Conservation (phyloP, 1,139 yeast genomes). For the Lizanozyma gosingica region DNA sequence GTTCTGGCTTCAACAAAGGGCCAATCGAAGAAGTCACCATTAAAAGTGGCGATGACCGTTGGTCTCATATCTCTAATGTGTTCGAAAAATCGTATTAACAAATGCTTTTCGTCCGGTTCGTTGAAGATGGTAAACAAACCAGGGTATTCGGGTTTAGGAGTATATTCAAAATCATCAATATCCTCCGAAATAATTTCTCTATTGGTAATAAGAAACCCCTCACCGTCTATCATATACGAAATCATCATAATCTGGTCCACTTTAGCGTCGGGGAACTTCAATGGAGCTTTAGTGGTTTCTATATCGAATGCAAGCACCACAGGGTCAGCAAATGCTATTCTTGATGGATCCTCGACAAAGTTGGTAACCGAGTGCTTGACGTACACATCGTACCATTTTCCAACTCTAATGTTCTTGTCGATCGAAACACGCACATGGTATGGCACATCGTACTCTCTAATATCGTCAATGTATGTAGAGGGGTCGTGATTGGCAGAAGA, state of each 20-base stretch:
- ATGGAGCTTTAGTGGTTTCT: constrained; percentile 94
- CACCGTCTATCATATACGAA: constrained; percentile 98
- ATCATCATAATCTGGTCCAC: constrained; percentile 99
- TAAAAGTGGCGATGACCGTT: constrained; percentile 92
- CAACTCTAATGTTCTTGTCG: constrained; percentile 77
- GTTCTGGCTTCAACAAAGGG: constrained; percentile 93
- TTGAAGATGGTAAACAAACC: constrained; percentile 87
- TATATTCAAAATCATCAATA: constrained; percentile 93
- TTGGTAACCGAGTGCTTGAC: constrained; percentile 49
- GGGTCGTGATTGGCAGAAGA: constrained; percentile 34
- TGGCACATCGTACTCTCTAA: constrained; percentile 93
- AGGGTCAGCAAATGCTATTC: constrained; percentile 94
- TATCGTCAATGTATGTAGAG: constrained; percentile 60
- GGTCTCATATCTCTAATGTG: constrained; percentile 85
- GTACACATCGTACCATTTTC: constrained; percentile 89
- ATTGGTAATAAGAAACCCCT: constrained; percentile 88
- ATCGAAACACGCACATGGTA: constrained; percentile 93
- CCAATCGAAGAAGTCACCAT: constrained; percentile 99
- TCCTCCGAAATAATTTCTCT: constrained; percentile 91
- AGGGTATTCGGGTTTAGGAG: constrained; percentile 94
- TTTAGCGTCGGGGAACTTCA: constrained; percentile 89
- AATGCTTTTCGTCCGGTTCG: constrained; percentile 74
- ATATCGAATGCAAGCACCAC: constrained; percentile 95
- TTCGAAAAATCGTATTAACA: constrained; percentile 72
- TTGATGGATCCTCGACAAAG: constrained; percentile 57